A percentile compares a stretch with the other conserved stretches of the same genome.
Conservation (phyloP, 225 moss, liverwort and hornwort species). For the Pseudoscleropodium purum region DNA sequence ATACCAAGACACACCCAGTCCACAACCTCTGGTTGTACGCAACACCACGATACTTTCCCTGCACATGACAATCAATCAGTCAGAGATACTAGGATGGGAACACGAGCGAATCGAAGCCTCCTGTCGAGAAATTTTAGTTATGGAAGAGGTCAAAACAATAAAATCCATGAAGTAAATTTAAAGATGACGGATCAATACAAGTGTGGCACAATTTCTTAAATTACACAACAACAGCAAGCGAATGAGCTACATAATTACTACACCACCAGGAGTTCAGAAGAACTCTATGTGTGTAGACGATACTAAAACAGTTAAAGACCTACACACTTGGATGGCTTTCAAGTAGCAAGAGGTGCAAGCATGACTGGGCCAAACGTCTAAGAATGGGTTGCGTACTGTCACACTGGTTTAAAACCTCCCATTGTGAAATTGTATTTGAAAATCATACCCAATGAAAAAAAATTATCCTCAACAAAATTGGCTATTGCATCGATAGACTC, state of each 20-base stretch:
- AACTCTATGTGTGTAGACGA: background rate
- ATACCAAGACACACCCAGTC: constrained; percentile 69
- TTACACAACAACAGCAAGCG: background rate
- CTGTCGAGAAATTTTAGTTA: background rate
- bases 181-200: background rate
- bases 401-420: background rate
- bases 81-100: background rate
- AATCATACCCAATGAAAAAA: background rate
- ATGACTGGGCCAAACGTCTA: background rate
- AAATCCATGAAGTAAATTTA: background rate
- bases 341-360: background rate
- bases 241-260: background rate
- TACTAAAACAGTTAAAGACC: background rate
- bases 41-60: constrained; percentile 52
- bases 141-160: background rate
- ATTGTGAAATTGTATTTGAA: background rate
- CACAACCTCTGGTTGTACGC: constrained; percentile 65
- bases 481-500: background rate
- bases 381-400: background rate
- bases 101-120: background rate
- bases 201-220: background rate
- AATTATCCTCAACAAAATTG: background rate
- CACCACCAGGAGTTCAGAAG: background rate
- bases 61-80: background rate
- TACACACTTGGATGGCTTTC: background rate